Percentiles rank a stretch among this genome's conserved stretches.
phyloP scores from a whole-genome alignment of 2,329 filamentous ascomycete genomes.

The Xylariaceae sp. region DNA sequence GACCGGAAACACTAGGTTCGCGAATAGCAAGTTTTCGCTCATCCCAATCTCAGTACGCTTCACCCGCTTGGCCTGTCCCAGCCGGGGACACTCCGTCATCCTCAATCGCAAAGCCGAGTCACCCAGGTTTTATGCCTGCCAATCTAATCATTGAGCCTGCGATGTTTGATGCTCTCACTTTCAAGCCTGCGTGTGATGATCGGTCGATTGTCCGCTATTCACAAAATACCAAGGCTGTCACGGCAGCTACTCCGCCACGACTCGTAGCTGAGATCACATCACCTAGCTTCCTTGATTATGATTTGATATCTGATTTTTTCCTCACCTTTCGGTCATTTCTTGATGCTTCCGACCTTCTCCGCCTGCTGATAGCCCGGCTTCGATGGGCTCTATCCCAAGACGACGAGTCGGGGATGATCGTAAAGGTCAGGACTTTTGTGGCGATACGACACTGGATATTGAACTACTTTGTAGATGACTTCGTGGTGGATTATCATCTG shows the following conservation, averaged over 20 bases:
- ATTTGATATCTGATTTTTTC: conserved; percentile 96
- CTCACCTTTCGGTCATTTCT: conserved; percentile 92
- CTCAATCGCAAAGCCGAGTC: conserved; percentile 49
- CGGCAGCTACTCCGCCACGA: conserved; percentile 87
- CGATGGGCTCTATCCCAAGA: conserved; percentile 82
- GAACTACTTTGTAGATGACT: conserved; percentile 97
- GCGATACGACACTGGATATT: conserved; percentile 96
- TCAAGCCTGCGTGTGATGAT: conserved; percentile 80
- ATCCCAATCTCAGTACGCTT: conserved; percentile 45
- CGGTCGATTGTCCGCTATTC: conserved; percentile 83
- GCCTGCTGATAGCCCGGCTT: conserved; percentile 83
- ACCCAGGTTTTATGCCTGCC: conserved; percentile 57
- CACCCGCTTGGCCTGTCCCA: conserved; percentile 32
- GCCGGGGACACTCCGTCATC: conserved; percentile 38
- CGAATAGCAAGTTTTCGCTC: conserved; percentile 48
- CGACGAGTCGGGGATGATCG: conserved; percentile 88
- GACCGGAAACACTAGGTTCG: conserved; percentile 40
- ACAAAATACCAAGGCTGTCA: conserved; percentile 72
- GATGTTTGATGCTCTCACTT: conserved; percentile 83
- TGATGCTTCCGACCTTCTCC: conserved; percentile 75
- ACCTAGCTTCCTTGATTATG: conserved; percentile 93
- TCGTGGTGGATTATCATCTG: conserved; percentile 76
- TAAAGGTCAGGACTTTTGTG: conserved; percentile 95
- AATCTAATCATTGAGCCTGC: conserved; percentile 68
- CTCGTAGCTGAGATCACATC: conserved; percentile 97